phyloP scores from a whole-genome alignment of 495 filamentous ascomycete genomes.

The Aspergillus campestris region DNA sequence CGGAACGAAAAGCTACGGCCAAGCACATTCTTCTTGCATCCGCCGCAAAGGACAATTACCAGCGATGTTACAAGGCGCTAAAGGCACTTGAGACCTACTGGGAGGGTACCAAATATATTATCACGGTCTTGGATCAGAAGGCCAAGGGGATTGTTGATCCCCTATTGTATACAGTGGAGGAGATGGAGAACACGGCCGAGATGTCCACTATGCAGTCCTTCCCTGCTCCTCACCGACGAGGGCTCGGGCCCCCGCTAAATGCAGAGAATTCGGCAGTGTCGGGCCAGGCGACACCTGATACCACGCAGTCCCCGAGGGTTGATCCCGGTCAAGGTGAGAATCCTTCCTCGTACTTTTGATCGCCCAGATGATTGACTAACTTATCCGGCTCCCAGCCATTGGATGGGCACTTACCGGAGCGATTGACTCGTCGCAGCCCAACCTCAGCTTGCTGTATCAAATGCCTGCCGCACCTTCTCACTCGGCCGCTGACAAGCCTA shows the following conservation, averaged over 20 bases:
- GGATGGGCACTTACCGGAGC: slow-evolving; percentile 75
- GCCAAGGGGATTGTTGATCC: slow-evolving; percentile 77
- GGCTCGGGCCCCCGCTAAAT: slow-evolving; percentile 17
- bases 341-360: neutral
- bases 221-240: slow-evolving; percentile 37
- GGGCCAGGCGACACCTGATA: slow-evolving; percentile 20
- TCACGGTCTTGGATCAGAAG: slow-evolving; percentile 79
- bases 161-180: slow-evolving; percentile 66
- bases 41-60: slow-evolving; percentile 71
- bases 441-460: slow-evolving; percentile 65
- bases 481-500: slow-evolving; percentile 9
- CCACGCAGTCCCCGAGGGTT: slow-evolving; percentile 34
- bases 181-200: slow-evolving; percentile 57
- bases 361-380: slow-evolving; percentile 7
- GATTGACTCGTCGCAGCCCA: slow-evolving; percentile 72
- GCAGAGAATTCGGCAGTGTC: slow-evolving; percentile 15
- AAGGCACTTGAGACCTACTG: slow-evolving; percentile 70
- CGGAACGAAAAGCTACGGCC: slow-evolving; percentile 43
- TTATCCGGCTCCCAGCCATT: slow-evolving; percentile 44
- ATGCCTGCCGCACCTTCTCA: slow-evolving; percentile 29
- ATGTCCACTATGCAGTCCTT: slow-evolving; percentile 30
- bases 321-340: slow-evolving; percentile 46
- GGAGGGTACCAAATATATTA: slow-evolving; percentile 78
- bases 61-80: slow-evolving; percentile 71
- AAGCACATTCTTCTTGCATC: slow-evolving; percentile 67